These are phyloP conservation scores for Tetrapisispora fleetii DNA, from an alignment of 805 yeast genomes.

Conservation along the genomic window DNA sequence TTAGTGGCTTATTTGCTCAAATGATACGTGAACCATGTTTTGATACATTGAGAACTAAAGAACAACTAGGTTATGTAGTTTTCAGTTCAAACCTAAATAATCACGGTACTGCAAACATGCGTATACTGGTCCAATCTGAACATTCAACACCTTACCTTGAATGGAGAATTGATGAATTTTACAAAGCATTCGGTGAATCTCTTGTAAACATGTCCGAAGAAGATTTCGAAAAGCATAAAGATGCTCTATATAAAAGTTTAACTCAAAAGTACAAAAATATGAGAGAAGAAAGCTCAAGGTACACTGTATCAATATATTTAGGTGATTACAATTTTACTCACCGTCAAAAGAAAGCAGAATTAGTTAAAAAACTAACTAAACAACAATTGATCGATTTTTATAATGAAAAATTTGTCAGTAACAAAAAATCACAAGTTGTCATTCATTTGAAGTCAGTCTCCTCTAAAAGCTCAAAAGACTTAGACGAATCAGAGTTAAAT, in stretches of 20 bases:
- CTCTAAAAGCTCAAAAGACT: slow-evolving; percentile 9
- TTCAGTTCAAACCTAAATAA: slow-evolving; percentile 63
- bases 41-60: slow-evolving; percentile 81
- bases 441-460: slow-evolving; percentile 52
- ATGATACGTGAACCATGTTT: slow-evolving; percentile 81
- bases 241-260: slow-evolving; percentile 56
- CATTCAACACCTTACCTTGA: slow-evolving; percentile 65
- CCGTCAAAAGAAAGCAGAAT: slow-evolving; percentile 45
- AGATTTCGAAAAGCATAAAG: slow-evolving; percentile 60
- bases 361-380: slow-evolving; percentile 44
- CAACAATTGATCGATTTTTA: slow-evolving; percentile 50
- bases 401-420: slow-evolving; percentile 32
- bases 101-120: slow-evolving; percentile 49
- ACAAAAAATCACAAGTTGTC: slow-evolving; percentile 36
- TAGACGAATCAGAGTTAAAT: slow-evolving; percentile 19
- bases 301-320: slow-evolving; percentile 55
- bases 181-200: slow-evolving; percentile 37
- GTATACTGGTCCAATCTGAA: slow-evolving; percentile 78
- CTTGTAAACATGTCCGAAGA: slow-evolving; percentile 46
- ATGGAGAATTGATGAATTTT: slow-evolving; percentile 62
- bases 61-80: slow-evolving; percentile 91
- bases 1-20: slow-evolving; percentile 59
- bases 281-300: slow-evolving; percentile 60
- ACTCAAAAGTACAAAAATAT: slow-evolving; percentile 67
- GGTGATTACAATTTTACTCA: slow-evolving; percentile 73